Evolutionary conservation across 1,139 yeast genomes (phyloP).

Genomic region (Protomyces lactucae-debilis): DNA sequence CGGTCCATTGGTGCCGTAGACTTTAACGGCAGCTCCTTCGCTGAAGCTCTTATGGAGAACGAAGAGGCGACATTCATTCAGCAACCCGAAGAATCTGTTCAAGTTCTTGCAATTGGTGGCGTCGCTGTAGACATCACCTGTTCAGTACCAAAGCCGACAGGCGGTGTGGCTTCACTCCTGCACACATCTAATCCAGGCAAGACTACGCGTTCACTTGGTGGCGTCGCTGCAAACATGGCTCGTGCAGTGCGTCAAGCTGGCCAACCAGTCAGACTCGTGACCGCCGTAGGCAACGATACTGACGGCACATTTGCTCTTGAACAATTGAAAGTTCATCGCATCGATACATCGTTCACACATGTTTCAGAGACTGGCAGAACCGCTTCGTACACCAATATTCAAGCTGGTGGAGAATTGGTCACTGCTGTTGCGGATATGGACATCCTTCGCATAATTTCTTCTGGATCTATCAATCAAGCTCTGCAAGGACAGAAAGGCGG

Average conservation of each 20-base stretch:
- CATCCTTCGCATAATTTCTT: constrained; percentile 52
- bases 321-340: constrained; percentile 36
- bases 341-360: constrained; percentile 44
- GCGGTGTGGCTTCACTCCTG: constrained; percentile 31
- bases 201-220: constrained; percentile 60
- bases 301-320: constrained; percentile 47
- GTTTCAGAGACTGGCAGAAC: constrained; percentile 45
- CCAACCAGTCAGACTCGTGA: constrained; percentile 47
- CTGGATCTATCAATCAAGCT: constrained; percentile 39
- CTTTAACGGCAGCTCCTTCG: not conserved
- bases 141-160: constrained; percentile 35
- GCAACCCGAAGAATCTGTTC: not conserved
- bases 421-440: constrained; percentile 85
- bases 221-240: constrained; percentile 77
- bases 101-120: constrained; percentile 59
- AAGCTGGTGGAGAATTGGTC: constrained; percentile 60
- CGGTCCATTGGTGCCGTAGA: not conserved
- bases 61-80: not conserved
- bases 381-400: constrained; percentile 70
- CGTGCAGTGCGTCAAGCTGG: constrained; percentile 33
- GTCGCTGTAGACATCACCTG: constrained; percentile 71
- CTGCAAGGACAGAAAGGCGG: constrained; percentile 40
- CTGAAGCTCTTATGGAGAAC: not conserved
- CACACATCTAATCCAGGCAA: constrained; percentile 73
- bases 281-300: constrained; percentile 56